These are phyloP conservation scores for Eutrema japonicum DNA, from an alignment of 345 rosid species.

Conservation along the genomic window DNA sequence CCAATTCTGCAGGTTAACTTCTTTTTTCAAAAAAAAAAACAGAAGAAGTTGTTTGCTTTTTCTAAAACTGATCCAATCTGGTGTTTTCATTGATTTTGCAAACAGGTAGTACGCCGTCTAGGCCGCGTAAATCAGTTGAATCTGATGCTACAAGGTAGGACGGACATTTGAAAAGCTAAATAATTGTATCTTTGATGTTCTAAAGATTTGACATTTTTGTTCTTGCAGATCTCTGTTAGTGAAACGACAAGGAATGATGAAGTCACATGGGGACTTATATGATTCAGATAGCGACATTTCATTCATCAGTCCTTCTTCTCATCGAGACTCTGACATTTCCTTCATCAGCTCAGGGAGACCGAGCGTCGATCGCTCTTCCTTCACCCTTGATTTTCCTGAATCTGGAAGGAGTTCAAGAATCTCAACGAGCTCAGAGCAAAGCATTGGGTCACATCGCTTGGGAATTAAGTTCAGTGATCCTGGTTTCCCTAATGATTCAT, in stretches of 20 bases:
- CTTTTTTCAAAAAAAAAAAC: background rate
- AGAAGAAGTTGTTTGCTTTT: background rate
- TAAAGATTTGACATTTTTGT: conserved; percentile 13
- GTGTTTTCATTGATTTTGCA: conserved; percentile 13
- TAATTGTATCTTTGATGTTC: background rate
- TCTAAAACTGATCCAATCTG: background rate
- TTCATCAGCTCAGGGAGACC: conserved; percentile 82
- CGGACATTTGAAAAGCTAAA: background rate
- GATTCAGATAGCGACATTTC: conserved; percentile 78
- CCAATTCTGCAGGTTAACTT: conserved; percentile 55
- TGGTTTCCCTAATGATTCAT: conserved; percentile 48
- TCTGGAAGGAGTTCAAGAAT: conserved; percentile 49
- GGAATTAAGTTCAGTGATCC: conserved; percentile 54
- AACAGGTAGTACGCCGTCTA: conserved; percentile 55
- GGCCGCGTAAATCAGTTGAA: conserved; percentile 55
- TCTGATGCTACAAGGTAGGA: conserved; percentile 22
- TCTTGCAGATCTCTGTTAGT: conserved; percentile 54
- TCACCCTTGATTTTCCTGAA: conserved; percentile 58
- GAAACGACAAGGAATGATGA: conserved; percentile 46
- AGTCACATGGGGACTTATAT: conserved; percentile 48
- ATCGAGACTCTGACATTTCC: conserved; percentile 69
- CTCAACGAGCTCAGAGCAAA: conserved; percentile 66
- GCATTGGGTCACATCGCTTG: conserved; percentile 60
- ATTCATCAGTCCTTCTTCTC: conserved; percentile 48
- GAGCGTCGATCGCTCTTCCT: conserved; percentile 63